Percentiles rank a stretch among this genome's conserved stretches.
These are phyloP conservation scores for Cairneyella variabilis DNA, from an alignment of 495 filamentous ascomycete genomes.

Conservation along the genomic window DNA sequence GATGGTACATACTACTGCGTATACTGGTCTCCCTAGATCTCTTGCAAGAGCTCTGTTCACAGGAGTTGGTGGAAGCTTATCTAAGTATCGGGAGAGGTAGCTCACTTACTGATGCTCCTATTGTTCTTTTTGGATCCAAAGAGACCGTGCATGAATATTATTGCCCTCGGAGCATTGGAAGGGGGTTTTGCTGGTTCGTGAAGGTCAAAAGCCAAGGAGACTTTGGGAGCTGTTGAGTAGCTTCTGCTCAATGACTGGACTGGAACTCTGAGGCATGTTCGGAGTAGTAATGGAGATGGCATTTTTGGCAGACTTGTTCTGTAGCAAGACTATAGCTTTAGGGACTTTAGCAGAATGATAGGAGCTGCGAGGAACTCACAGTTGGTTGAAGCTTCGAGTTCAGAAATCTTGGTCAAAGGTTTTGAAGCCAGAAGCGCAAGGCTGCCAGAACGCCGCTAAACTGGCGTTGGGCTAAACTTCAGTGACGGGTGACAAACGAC, in stretches of 20 bases:
- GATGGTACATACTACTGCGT: conserved; percentile 78
- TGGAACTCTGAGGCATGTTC: not conserved
- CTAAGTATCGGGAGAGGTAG: conserved; percentile 7
- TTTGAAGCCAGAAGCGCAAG: not conserved
- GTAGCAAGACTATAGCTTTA: not conserved
- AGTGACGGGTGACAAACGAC: too few species aligned
- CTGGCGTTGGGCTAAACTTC: too few species aligned
- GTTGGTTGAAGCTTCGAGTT: not conserved
- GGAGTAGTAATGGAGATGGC: conserved; percentile 6
- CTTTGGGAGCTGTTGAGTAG: conserved; percentile 20
- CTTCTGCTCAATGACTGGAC: not conserved
- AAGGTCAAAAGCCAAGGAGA: conserved; percentile 55
- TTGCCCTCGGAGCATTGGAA: conserved; percentile 51
- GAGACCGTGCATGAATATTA: conserved; percentile 88
- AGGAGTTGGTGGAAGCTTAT: conserved; percentile 18
- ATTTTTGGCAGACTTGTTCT: not conserved
- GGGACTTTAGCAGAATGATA: not conserved
- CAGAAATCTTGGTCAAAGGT: not conserved
- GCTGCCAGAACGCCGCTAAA: too few species aligned
- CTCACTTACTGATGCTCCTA: conserved; percentile 93
- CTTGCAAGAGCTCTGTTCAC: conserved; percentile 67
- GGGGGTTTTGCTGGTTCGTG: conserved; percentile 39
- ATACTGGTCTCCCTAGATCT: conserved; percentile 77
- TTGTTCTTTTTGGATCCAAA: conserved; percentile 98
- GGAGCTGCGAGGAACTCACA: not conserved